Conservation (phyloP, 1,284 basidiomycete species). For the Fomitopsis schrenkii region DNA sequence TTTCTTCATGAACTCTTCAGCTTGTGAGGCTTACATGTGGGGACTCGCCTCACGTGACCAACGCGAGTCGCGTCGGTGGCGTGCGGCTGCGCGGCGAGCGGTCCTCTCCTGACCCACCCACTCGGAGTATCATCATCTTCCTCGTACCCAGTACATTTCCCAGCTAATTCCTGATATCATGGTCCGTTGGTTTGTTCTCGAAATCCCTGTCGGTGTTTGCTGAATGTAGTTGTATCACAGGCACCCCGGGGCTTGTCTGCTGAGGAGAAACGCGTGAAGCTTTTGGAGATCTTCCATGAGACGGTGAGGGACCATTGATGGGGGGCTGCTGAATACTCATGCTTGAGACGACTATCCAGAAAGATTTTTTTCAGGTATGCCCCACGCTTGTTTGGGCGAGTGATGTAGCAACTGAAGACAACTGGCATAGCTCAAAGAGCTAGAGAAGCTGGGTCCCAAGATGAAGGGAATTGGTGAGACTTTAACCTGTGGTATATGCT, state of each 20-base stretch:
- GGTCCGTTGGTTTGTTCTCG: neutral
- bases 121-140: no score
- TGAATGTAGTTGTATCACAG: slow-evolving; percentile 28
- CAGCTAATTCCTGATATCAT: no score
- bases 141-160: no score
- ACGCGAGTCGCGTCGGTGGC: neutral
- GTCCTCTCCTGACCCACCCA: no score
- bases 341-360: slow-evolving; percentile 38
- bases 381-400: neutral
- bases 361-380: slow-evolving; percentile 78
- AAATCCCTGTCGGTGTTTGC: neutral
- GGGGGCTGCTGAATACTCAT: neutral
- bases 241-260: slow-evolving; percentile 74
- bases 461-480: slow-evolving; percentile 80
- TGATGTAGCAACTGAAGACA: neutral
- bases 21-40: no score
- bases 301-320: slow-evolving; percentile 44
- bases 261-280: slow-evolving; percentile 76
- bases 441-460: slow-evolving; percentile 82
- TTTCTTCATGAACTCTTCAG: no score
- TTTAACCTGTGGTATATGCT: neutral
- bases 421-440: slow-evolving; percentile 67
- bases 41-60: neutral
- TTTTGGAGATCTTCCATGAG: slow-evolving; percentile 89
- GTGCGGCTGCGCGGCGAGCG: no score